A percentile compares a stretch with the other conserved stretches of the same genome.
phyloP scores from a whole-genome alignment of 805 yeast species.

The Lipomyces sp. region DNA sequence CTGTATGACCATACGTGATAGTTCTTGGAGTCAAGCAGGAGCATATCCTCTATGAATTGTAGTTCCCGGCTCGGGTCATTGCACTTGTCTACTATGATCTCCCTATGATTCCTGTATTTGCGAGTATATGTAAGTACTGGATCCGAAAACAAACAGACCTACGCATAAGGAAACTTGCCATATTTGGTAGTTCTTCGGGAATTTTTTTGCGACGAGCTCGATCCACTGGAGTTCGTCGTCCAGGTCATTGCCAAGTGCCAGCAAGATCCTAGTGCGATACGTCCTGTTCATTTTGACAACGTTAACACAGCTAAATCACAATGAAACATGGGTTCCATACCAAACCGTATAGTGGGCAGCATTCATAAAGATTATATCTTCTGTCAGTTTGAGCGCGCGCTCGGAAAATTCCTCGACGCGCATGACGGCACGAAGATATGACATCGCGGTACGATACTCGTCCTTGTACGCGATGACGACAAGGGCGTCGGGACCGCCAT shows the following conservation, averaged over 20 bases:
- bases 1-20: conserved; percentile 96
- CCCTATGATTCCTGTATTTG: conserved; percentile 65
- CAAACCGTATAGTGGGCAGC: conserved; percentile 94
- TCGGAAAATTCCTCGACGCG: conserved; percentile 58
- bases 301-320: too few relatives aligned
- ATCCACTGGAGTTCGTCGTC: conserved; percentile 72
- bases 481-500: conserved; percentile 34
- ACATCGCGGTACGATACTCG: conserved; percentile 63
- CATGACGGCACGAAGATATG: conserved; percentile 59
- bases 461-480: conserved; percentile 57
- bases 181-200: conserved; percentile 92
- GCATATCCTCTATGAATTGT: conserved; percentile 62
- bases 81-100: conserved; percentile 34
- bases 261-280: conserved; percentile 38
- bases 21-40: conserved; percentile 78
- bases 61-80: conserved; percentile 52
- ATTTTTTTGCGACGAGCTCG: conserved; percentile 65
- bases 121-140: not conserved
- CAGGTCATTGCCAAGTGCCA: conserved; percentile 37
- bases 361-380: conserved; percentile 57
- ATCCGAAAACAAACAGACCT: not conserved
- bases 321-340: conserved; percentile 46
- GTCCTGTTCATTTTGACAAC: conserved; percentile 12
- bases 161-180: conserved; percentile 42
- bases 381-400: conserved; percentile 68